phyloP scores from a whole-genome alignment of 257 asterid genomes.

The Solanum ossicruentum region DNA sequence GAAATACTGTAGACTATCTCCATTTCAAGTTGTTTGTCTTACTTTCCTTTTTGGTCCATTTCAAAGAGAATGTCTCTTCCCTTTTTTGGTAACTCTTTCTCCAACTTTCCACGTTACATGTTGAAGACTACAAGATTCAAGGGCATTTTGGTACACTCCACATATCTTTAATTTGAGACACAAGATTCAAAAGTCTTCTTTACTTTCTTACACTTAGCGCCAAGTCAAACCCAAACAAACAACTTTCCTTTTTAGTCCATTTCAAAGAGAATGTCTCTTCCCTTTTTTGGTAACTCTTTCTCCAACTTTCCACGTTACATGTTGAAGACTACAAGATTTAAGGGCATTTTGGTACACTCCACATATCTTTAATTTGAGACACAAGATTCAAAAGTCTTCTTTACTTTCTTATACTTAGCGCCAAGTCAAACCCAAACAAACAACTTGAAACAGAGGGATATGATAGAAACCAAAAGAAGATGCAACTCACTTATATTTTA shows the following conservation, averaged over 20 bases:
- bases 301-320: too few species aligned
- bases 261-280: background rate
- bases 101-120: too few species aligned
- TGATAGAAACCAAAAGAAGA: background rate
- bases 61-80: background rate
- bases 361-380: too few species aligned
- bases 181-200: too few species aligned
- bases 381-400: too few species aligned
- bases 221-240: background rate
- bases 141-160: too few species aligned
- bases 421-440: background rate
- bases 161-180: too few species aligned
- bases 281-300: background rate
- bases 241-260: background rate
- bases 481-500: conserved; percentile 81
- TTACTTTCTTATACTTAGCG: background rate
- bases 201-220: background rate
- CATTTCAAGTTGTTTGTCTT: background rate
- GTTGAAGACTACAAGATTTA: too few species aligned
- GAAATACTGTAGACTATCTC: background rate
- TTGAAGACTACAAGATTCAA: too few species aligned
- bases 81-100: background rate
- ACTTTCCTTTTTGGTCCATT: background rate
- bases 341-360: too few species aligned
- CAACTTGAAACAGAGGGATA: background rate